Percentiles rank a stretch among this genome's conserved stretches.
Conservation (phyloP, 2,329 filamentous ascomycete genomes). For the Fusarium longipes region DNA sequence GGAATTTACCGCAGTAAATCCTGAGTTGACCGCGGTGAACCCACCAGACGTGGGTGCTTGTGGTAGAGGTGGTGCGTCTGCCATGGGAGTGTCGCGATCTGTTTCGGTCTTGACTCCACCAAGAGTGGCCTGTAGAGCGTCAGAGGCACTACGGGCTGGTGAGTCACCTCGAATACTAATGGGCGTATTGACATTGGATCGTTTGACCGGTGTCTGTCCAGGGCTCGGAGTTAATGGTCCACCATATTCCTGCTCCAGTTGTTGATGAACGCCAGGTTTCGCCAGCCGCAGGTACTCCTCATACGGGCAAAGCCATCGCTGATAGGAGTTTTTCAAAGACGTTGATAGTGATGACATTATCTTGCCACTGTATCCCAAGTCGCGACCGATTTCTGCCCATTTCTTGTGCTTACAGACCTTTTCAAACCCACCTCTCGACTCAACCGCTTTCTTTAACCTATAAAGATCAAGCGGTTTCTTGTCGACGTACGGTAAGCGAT, state of each 20-base stretch:
- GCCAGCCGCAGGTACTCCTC: constrained; percentile 92
- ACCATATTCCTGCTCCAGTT: constrained; percentile 91
- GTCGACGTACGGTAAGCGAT: constrained; percentile 94
- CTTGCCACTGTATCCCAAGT: constrained; percentile 97
- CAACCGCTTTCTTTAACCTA: constrained; percentile 95
- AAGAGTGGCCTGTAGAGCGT: constrained; percentile 63
- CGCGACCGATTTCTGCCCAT: constrained; percentile 97
- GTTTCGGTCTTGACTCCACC: constrained; percentile 58
- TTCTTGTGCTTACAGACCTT: constrained; percentile 98
- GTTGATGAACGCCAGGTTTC: constrained; percentile 96
- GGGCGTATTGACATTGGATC: constrained; percentile 69
- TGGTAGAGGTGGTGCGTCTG: constrained; percentile 55
- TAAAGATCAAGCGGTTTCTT: constrained; percentile 97
- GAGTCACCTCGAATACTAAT: constrained; percentile 72
- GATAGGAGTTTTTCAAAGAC: constrained; percentile 97
- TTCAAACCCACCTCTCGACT: constrained; percentile 93
- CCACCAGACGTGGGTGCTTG: constrained; percentile 56
- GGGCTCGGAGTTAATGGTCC: constrained; percentile 86
- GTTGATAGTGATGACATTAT: constrained; percentile 99
- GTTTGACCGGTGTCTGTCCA: constrained; percentile 76
- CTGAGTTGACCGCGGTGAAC: constrained; percentile 57
- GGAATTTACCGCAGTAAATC: constrained; percentile 78
- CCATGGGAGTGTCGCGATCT: constrained; percentile 62
- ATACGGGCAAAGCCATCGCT: constrained; percentile 96
- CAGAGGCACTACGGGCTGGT: constrained; percentile 69